These are phyloP conservation scores for Pisolithus albus DNA, from an alignment of 768 basidiomycete genomes.

Conservation along the genomic window DNA sequence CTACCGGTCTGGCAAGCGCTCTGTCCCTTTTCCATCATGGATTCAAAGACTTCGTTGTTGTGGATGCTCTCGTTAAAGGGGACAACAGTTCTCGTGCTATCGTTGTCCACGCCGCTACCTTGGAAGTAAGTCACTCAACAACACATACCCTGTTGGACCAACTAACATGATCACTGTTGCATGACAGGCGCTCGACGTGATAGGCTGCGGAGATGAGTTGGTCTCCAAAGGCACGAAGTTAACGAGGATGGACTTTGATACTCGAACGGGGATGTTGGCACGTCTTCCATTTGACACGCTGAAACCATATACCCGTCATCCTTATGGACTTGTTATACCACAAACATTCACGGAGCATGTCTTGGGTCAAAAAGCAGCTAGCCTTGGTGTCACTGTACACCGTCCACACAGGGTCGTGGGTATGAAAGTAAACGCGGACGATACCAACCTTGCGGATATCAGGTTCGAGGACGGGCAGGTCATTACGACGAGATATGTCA, in stretches of 20 bases:
- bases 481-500: constrained; percentile 39
- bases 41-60: constrained; percentile 36
- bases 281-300: constrained; percentile 29
- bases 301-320: constrained; percentile 35
- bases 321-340: constrained; percentile 36
- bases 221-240: constrained; percentile 32
- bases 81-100: constrained; percentile 38
- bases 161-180: constrained; percentile 4
- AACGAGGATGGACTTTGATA: constrained; percentile 19
- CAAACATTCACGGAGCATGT: constrained; percentile 40
- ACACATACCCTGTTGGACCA: constrained; percentile 26
- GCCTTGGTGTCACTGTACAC: constrained; percentile 26
- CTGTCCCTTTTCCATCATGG: constrained; percentile 38
- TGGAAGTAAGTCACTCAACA: constrained; percentile 34
- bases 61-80: constrained; percentile 32
- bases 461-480: constrained; percentile 40
- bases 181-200: constrained; percentile 37
- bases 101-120: constrained; percentile 44
- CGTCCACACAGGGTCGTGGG: constrained; percentile 36
- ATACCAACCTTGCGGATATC: constrained; percentile 30
- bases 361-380: constrained; percentile 31
- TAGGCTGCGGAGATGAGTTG: constrained; percentile 36
- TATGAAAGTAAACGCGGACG: constrained; percentile 24
- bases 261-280: constrained; percentile 24
- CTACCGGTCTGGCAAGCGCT: constrained; percentile 41